Percentiles rank a stretch among this genome's conserved stretches.
These are phyloP conservation scores for Penicillium hesseltinei DNA, from an alignment of 2,329 filamentous ascomycete species.

Conservation along the genomic window DNA sequence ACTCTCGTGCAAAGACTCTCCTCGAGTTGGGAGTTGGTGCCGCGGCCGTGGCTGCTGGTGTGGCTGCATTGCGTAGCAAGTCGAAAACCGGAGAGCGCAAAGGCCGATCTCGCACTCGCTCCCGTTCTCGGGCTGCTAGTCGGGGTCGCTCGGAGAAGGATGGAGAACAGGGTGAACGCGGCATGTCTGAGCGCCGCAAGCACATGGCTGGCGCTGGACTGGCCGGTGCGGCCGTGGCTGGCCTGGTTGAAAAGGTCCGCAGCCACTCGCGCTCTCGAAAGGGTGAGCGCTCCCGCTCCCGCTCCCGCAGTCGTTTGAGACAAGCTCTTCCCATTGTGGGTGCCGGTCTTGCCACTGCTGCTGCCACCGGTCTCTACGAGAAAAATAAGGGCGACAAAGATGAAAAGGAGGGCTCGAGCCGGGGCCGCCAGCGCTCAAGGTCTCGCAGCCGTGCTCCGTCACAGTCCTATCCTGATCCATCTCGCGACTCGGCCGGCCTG, in stretches of 20 bases:
- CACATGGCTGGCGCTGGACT: constrained; percentile 62
- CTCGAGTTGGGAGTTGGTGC: constrained; percentile 54
- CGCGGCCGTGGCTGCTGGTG: constrained; percentile 60
- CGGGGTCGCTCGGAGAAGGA: constrained; percentile 25
- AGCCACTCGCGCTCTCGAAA: constrained; percentile 57
- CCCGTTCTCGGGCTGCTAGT: constrained; percentile 41
- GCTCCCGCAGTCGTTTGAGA: constrained; percentile 56
- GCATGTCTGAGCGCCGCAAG: constrained; percentile 53
- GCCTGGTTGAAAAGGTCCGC: constrained; percentile 57
- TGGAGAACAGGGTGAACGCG: constrained; percentile 27
- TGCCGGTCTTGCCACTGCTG: constrained; percentile 60
- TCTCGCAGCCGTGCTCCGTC: constrained; percentile 46
- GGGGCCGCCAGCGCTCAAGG: constrained; percentile 44
- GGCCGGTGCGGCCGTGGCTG: constrained; percentile 61
- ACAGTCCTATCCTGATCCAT: constrained; percentile 40
- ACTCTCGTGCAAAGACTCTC: constrained; percentile 52
- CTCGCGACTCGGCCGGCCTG: constrained; percentile 49
- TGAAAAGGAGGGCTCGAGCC: constrained; percentile 46
- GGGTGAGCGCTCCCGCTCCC: constrained; percentile 48
- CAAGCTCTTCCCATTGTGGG: constrained; percentile 60
- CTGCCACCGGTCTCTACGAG: constrained; percentile 61
- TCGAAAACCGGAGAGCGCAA: constrained; percentile 51
- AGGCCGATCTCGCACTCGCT: constrained; percentile 50
- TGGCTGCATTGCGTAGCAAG: constrained; percentile 56
- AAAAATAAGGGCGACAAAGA: constrained; percentile 61